These are phyloP conservation scores for Saccharomyces hybrid DNA, from an alignment of 1,139 yeast genomes.

Conservation along the genomic window DNA sequence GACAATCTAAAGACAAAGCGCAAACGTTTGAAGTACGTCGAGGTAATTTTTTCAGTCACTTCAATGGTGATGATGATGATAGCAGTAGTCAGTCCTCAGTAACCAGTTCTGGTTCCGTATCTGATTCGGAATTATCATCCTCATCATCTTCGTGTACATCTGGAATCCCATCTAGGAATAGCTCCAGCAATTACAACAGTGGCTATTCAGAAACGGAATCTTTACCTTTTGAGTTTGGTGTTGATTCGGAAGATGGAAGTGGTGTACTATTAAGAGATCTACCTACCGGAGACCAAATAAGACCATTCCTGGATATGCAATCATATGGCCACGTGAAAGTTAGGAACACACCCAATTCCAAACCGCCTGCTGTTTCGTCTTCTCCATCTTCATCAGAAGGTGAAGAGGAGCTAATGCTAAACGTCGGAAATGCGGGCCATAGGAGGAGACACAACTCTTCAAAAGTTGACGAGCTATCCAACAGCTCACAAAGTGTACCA, in stretches of 20 bases:
- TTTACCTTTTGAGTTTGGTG: conserved; percentile 24
- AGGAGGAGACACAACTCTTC: conserved; percentile 12
- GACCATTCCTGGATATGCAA: conserved; percentile 12
- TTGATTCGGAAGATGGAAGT: conserved; percentile 23
- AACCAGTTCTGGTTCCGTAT: conserved; percentile 10
- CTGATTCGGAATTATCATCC: conserved; percentile 4
- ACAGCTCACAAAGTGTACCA: conserved; percentile 3
- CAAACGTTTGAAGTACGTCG: conserved; percentile 10
- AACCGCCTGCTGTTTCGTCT: background rate
- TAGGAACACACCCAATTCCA: background rate
- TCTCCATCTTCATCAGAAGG: conserved; percentile 3
- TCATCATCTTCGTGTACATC: conserved; percentile 3
- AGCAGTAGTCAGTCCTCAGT: conserved; percentile 12
- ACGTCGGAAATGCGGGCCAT: conserved; percentile 12
- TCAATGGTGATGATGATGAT: conserved; percentile 11
- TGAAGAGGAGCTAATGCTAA: conserved; percentile 15
- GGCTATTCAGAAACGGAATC: conserved; percentile 19
- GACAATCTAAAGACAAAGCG: conserved; percentile 3
- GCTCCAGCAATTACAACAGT: conserved; percentile 7
- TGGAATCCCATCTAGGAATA: conserved; percentile 6
- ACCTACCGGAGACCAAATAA: conserved; percentile 12
- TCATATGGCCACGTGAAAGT: background rate
- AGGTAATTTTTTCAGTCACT: conserved; percentile 20
- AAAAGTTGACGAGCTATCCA: background rate
- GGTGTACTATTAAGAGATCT: conserved; percentile 21